Evolutionary conservation across 192 early-diverging fungal species (phyloP).

Genomic region (Coemansia sp.): DNA sequence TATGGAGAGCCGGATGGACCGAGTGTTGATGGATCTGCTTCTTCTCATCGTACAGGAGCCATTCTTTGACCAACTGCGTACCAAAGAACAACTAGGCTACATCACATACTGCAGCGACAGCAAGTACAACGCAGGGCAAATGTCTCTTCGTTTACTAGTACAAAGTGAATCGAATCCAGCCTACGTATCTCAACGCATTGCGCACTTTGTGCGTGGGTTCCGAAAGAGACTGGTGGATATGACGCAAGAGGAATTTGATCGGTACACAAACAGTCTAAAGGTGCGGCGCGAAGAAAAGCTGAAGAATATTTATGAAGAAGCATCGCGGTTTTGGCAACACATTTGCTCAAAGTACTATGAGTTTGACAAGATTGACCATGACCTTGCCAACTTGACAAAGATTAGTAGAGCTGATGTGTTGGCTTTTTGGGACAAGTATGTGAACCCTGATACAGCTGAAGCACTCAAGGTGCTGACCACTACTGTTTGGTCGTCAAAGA

Average conservation of each 20-base stretch:
- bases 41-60: conserved; percentile 85
- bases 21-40: conserved; percentile 67
- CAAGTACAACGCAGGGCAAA: conserved; percentile 69
- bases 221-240: conserved; percentile 57
- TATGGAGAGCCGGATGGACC: conserved; percentile 58
- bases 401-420: conserved; percentile 28
- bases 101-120: conserved; percentile 55
- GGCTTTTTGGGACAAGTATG: conserved; percentile 36
- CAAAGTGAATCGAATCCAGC: conserved; percentile 83
- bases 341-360: conserved; percentile 71
- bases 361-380: conserved; percentile 62
- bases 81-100: conserved; percentile 84
- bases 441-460: conserved; percentile 19
- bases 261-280: conserved; percentile 63
- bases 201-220: conserved; percentile 67
- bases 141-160: conserved; percentile 76
- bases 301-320: conserved; percentile 75
- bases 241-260: conserved; percentile 60
- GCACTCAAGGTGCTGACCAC: conserved; percentile 15
- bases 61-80: conserved; percentile 89
- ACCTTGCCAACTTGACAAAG: conserved; percentile 12
- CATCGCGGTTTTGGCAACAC: conserved; percentile 61
- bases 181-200: conserved; percentile 76
- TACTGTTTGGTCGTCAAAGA: conserved; percentile 37
- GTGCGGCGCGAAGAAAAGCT: conserved; percentile 64